Evolutionary conservation across 1,284 basidiomycete species (phyloP).

Genomic region (Cutaneotrichosporon spelunceum): DNA sequence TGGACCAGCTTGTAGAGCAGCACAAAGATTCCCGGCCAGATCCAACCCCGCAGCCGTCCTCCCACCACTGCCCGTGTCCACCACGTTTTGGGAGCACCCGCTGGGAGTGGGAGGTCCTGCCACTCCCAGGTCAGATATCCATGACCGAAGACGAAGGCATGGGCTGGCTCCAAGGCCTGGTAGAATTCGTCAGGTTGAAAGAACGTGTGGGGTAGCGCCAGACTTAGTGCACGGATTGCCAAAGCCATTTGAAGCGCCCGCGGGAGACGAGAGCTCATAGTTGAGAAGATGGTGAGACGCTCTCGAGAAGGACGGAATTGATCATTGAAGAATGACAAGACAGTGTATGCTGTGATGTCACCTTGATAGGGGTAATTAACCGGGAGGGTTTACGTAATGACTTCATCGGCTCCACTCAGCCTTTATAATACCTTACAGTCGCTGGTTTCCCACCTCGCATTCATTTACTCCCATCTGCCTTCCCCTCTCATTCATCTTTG

Average conservation of each 20-base stretch:
- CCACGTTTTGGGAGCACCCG: slow-evolving; percentile 57
- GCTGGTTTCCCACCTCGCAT: no score
- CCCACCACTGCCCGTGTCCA: slow-evolving; percentile 23
- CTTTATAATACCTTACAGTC: no score
- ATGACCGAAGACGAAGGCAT: slow-evolving; percentile 82
- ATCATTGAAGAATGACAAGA: neutral
- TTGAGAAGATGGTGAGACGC: neutral
- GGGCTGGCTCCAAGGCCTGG: slow-evolving; percentile 90
- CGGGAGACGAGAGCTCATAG: neutral
- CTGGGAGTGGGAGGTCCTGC: slow-evolving; percentile 59
- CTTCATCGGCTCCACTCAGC: neutral
- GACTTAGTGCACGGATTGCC: slow-evolving; percentile 45
- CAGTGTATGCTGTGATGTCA: neutral
- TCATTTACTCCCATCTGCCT: no score
- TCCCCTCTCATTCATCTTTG: no score
- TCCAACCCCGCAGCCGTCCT: slow-evolving; percentile 30
- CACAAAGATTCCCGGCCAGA: slow-evolving; percentile 23
- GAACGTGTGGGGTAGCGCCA: slow-evolving; percentile 70
- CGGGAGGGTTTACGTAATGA: neutral
- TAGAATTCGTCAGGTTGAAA: slow-evolving; percentile 99
- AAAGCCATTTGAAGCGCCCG: slow-evolving; percentile 28
- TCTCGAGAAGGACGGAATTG: neutral
- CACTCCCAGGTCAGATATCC: slow-evolving; percentile 97
- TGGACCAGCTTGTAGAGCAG: slow-evolving; percentile 8
- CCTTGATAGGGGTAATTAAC: neutral